Percentiles rank a stretch among this genome's conserved stretches.
Conservation (phyloP, 768 basidiomycete genomes). For the Leccinum rimulosum region DNA sequence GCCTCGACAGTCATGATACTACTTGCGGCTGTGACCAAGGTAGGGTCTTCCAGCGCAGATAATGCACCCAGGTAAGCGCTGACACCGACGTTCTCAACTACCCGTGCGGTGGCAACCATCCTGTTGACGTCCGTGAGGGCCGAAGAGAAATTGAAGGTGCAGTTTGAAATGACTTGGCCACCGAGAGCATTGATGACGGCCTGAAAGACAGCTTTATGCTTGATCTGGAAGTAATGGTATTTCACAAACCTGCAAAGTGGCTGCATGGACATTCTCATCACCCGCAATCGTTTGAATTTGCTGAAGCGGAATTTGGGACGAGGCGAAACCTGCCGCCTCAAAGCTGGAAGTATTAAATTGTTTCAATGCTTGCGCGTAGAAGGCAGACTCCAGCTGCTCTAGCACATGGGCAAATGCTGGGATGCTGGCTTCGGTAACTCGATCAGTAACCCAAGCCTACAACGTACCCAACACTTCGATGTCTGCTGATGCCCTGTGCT, state of each 20-base stretch:
- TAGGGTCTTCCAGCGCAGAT: constrained; percentile 56
- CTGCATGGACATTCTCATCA: constrained; percentile 64
- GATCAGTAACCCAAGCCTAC: not conserved
- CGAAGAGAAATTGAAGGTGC: constrained; percentile 66
- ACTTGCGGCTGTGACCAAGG: constrained; percentile 61
- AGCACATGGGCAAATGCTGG: constrained; percentile 75
- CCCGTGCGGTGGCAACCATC: constrained; percentile 69
- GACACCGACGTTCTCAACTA: constrained; percentile 76
- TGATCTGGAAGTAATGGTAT: too few species aligned
- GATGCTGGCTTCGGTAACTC: not conserved
- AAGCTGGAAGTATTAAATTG: constrained; percentile 70
- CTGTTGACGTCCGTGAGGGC: constrained; percentile 63
- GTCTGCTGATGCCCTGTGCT: constrained; percentile 6
- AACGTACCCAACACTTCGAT: constrained; percentile 60
- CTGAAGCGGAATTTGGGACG: constrained; percentile 52
- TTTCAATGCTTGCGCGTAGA: constrained; percentile 63
- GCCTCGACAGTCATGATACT: constrained; percentile 79
- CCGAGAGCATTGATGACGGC: constrained; percentile 53
- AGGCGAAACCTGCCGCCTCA: constrained; percentile 58
- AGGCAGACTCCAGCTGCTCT: constrained; percentile 68
- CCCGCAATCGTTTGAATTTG: constrained; percentile 56
- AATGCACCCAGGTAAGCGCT: constrained; percentile 75
- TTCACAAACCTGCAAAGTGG: constrained; percentile 49
- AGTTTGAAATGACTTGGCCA: constrained; percentile 49
- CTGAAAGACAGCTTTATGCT: constrained; percentile 23